These are phyloP conservation scores for Dothideomycetes sp. DNA, from an alignment of 2,329 filamentous ascomycete species.

Conservation along the genomic window DNA sequence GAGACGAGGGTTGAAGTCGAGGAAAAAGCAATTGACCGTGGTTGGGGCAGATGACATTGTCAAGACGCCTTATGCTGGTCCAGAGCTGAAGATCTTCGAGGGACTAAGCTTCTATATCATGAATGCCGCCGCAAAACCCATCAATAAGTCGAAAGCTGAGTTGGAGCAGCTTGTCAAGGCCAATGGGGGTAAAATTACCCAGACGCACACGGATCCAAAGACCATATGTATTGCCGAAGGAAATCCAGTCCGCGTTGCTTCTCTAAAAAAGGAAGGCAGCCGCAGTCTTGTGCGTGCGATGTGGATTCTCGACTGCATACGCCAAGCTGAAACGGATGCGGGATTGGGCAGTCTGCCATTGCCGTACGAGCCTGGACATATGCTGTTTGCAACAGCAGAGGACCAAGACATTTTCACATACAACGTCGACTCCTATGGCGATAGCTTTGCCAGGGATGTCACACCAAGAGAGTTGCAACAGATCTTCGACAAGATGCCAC, in stretches of 20 bases:
- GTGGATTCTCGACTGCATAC: slow-evolving; percentile 78
- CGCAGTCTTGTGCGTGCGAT: slow-evolving; percentile 64
- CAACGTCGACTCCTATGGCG: slow-evolving; percentile 66
- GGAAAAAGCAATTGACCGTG: slow-evolving; percentile 61
- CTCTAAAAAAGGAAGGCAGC: slow-evolving; percentile 60
- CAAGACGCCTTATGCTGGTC: slow-evolving; percentile 43
- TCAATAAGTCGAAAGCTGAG: slow-evolving; percentile 65
- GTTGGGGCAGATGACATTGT: slow-evolving; percentile 53
- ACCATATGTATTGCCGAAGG: slow-evolving; percentile 74
- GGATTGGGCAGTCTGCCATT: slow-evolving; percentile 48
- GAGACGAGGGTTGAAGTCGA: slow-evolving; percentile 42
- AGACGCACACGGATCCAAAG: slow-evolving; percentile 53
- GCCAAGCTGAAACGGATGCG: slow-evolving; percentile 43
- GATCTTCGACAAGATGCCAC: slow-evolving; percentile 40
- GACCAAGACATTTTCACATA: slow-evolving; percentile 43
- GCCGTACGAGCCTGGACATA: slow-evolving; percentile 55
- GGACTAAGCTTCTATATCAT: slow-evolving; percentile 71
- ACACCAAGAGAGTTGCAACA: slow-evolving; percentile 49
- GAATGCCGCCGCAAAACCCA: slow-evolving; percentile 59
- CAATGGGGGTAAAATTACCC: slow-evolving; percentile 69
- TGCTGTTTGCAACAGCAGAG: slow-evolving; percentile 57
- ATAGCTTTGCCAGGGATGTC: slow-evolving; percentile 70
- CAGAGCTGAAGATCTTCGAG: slow-evolving; percentile 56
- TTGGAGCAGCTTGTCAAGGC: slow-evolving; percentile 73
- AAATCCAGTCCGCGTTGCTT: slow-evolving; percentile 68